These are phyloP conservation scores for Mortierella sp. DNA, from an alignment of 371 early-diverging fungal genomes.

Conservation along the genomic window DNA sequence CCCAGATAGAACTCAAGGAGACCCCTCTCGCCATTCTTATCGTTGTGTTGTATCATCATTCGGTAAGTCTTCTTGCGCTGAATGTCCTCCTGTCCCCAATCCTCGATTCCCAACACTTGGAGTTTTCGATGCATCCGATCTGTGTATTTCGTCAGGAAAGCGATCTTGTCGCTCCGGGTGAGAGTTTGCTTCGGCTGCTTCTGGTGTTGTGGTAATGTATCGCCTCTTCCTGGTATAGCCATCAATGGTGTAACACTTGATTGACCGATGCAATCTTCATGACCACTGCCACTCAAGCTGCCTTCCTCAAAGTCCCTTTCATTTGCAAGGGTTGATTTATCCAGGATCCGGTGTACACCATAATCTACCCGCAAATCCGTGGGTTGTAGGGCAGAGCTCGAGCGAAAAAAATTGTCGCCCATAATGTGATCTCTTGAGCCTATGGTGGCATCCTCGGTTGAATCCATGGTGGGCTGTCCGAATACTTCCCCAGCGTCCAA, in stretches of 20 bases:
- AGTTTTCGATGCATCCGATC: conserved; percentile 41
- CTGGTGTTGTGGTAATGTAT: neutral
- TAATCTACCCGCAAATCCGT: no score
- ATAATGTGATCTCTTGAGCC: no score
- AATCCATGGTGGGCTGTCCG: no score
- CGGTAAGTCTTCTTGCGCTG: conserved; percentile 56
- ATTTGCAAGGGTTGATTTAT: no score
- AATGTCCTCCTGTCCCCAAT: conserved; percentile 53
- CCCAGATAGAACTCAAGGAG: conserved; percentile 54
- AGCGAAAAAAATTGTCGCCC: no score
- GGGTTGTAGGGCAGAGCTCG: no score
- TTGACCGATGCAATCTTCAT: no score
- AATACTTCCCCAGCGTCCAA: no score
- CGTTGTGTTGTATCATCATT: conserved; percentile 57
- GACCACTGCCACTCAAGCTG: no score
- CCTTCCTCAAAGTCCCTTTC: no score
- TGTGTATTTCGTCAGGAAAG: conserved; percentile 45
- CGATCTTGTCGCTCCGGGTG: conserved; percentile 36
- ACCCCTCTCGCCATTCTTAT: conserved; percentile 52
- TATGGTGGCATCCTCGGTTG: no score
- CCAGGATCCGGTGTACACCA: no score
- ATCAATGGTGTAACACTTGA: neutral
- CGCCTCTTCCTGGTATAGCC: neutral
- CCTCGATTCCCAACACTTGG: conserved; percentile 42
- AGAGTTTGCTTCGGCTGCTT: conserved; percentile 15